Evolutionary conservation across 2,329 filamentous ascomycete species (phyloP).

Genomic region (Diplodia sapinea): DNA sequence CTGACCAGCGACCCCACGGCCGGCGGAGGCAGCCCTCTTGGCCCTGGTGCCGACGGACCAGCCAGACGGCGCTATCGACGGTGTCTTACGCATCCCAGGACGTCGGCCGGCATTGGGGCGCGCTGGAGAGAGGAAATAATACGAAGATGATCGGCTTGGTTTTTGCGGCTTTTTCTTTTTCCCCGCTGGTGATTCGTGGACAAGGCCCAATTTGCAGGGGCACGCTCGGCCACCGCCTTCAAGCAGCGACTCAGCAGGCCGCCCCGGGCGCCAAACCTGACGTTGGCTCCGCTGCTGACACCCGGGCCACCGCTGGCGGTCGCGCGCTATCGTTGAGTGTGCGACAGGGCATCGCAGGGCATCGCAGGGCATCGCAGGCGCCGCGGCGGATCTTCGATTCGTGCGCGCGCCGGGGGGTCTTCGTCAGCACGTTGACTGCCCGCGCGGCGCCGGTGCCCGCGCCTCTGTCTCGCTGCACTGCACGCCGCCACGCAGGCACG

Average conservation of each 20-base stretch:
- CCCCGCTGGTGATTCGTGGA: slow-evolving; percentile 29
- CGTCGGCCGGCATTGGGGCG: slow-evolving; percentile 25
- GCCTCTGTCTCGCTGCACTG: slow-evolving; percentile 4
- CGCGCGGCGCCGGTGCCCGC: not conserved
- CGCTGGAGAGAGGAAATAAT: slow-evolving; percentile 24
- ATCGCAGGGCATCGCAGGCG: slow-evolving; percentile 6
- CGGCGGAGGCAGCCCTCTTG: slow-evolving; percentile 18
- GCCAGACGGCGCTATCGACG: slow-evolving; percentile 27
- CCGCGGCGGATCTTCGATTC: slow-evolving; percentile 31
- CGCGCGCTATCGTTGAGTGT: slow-evolving; percentile 27
- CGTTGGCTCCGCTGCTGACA: slow-evolving; percentile 27
- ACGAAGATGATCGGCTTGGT: slow-evolving; percentile 30
- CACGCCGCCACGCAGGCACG: slow-evolving; percentile 29
- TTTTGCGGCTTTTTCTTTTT: slow-evolving; percentile 32
- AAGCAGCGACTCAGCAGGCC: slow-evolving; percentile 25
- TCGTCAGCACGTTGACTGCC: slow-evolving; percentile 23
- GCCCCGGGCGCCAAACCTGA: slow-evolving; percentile 29
- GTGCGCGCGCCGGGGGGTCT: slow-evolving; percentile 14
- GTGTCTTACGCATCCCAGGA: slow-evolving; percentile 27
- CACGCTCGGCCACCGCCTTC: slow-evolving; percentile 26
- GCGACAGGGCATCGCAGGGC: slow-evolving; percentile 13
- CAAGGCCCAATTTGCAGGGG: slow-evolving; percentile 25
- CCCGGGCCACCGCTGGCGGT: slow-evolving; percentile 20
- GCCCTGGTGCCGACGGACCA: slow-evolving; percentile 13
- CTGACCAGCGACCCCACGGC: slow-evolving; percentile 27